phyloP scores from a whole-genome alignment of 805 yeast genomes.

The baker's yeast (Saccharomyces cerevisiae) region DNA sequence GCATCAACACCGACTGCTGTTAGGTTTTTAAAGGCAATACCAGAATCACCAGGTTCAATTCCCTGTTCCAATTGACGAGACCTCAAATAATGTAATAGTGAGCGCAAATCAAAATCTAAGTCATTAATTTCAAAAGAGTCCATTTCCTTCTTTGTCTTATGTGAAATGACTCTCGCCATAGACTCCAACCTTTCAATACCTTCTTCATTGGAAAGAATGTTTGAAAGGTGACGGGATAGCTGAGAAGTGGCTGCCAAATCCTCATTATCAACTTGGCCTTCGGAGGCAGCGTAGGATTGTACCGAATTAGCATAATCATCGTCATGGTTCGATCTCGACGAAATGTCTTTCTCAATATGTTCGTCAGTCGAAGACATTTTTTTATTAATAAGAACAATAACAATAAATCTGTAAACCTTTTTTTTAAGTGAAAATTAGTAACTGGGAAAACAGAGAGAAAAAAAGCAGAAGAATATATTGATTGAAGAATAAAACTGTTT shows the following conservation, averaged over 20 bases:
- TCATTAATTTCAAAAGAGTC: constrained; percentile 37
- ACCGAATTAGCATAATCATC: constrained; percentile 17
- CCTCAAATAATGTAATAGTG: constrained; percentile 35
- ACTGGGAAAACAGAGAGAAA: background rate
- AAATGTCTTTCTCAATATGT: constrained; percentile 11
- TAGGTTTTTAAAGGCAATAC: constrained; percentile 39
- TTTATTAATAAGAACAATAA: background rate
- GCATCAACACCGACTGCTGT: constrained; percentile 45
- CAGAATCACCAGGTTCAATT: constrained; percentile 42
- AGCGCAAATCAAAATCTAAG: constrained; percentile 40
- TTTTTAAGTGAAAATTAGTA: background rate
- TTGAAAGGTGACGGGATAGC: constrained; percentile 25
- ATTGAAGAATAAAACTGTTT: background rate
- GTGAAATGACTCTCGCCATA: constrained; percentile 43
- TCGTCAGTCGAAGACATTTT: constrained; percentile 18
- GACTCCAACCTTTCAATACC: constrained; percentile 38
- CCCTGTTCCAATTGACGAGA: constrained; percentile 36
- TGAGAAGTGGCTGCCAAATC: constrained; percentile 20
- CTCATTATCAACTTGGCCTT: constrained; percentile 14
- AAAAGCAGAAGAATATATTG: background rate
- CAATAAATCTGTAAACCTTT: background rate
- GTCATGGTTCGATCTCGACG: constrained; percentile 12
- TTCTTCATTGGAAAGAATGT: constrained; percentile 29
- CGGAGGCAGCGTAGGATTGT: constrained; percentile 14
- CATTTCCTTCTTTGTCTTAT: constrained; percentile 40